Evolutionary conservation across 1,139 yeast genomes (phyloP), one percentile per base, ranked within the genome.

Genomic region (Fermentozyma sake): DNA sequence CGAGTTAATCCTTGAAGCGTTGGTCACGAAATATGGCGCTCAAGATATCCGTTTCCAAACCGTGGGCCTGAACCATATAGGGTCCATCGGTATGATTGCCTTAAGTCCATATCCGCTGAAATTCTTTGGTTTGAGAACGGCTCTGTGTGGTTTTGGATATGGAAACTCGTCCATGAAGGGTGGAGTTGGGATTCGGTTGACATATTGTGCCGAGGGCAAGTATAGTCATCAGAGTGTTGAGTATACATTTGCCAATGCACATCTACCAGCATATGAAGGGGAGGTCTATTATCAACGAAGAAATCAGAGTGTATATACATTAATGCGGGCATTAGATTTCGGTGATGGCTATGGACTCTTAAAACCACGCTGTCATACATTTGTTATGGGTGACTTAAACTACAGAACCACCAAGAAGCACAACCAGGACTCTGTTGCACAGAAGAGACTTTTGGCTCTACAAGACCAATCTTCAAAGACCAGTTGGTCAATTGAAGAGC

Each of bases 371-470:
- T 46, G 68, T 5, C 95, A 83, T 47, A 55, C 79, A 7, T 81
- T 86, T 43, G 55, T 86, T 32, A 56, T 84, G 67, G 96, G 96
- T 0, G 96, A 87, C 51, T 60, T 87, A 42, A 87, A 87, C 51
- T 87, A 82, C 52, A 65, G 96, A 28, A 71, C 78, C 3, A 53
- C 65, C 3, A 59, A 72, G 35, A 38, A 50, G 20, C 39, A 44
- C 24, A 42, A 41, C 13, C 28, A 38, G 11, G 28, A 16, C 8
- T 27, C 35, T 11, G 22, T 22, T 3, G 17, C 18, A 6, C 12
- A 28, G 2, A 13, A 21, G 11, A n/a, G 17, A 12, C 29, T 34
- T 5, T 18, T 27, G 12, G 33, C 25, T n/a, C 26, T 36, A 8
- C 35, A 23, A 24, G 28, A 27, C 24, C 27, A 32, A 20, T 18